These are phyloP conservation scores for Nasturtium officinale DNA, from an alignment of 345 rosid species.

Conservation along the genomic window DNA sequence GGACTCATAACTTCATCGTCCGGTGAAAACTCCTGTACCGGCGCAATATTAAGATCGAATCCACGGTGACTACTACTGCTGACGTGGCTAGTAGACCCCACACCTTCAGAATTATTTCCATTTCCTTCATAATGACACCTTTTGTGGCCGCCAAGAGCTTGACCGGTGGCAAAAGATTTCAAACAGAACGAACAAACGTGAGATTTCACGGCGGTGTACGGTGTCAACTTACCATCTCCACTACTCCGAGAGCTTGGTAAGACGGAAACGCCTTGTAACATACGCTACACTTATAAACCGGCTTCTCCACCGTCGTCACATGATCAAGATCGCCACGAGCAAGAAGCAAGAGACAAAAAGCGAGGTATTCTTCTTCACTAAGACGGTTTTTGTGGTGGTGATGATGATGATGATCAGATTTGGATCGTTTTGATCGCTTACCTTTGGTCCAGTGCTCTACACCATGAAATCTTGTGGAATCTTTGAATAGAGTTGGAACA, in stretches of 20 bases:
- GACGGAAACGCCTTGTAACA: slow-evolving; percentile 73
- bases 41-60: slow-evolving; percentile 65
- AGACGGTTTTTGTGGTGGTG: slow-evolving; percentile 40
- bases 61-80: slow-evolving; percentile 52
- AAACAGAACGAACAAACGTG: slow-evolving; percentile 86
- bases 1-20: slow-evolving; percentile 60
- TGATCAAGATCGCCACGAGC: slow-evolving; percentile 36
- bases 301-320: neutral
- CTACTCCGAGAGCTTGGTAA: slow-evolving; percentile 63
- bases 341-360: slow-evolving; percentile 55
- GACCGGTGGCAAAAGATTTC: slow-evolving; percentile 77
- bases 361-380: slow-evolving; percentile 51
- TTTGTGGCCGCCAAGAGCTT: slow-evolving; percentile 93
- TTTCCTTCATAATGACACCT: slow-evolving; percentile 82
- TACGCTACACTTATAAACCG: slow-evolving; percentile 62
- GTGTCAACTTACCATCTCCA: slow-evolving; percentile 12
- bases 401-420: slow-evolving; percentile 38
- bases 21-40: slow-evolving; percentile 46
- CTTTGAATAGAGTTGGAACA: neutral
- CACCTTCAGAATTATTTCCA: slow-evolving; percentile 47
- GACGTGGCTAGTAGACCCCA: slow-evolving; percentile 52
- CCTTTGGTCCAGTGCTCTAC: slow-evolving; percentile 44
- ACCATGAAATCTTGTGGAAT: slow-evolving; percentile 25
- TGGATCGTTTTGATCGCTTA: slow-evolving; percentile 51
- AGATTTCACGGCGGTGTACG: slow-evolving; percentile 44